Conservation (phyloP, 352 stramenopile genomes). For the Globisporangium takayamanum region DNA sequence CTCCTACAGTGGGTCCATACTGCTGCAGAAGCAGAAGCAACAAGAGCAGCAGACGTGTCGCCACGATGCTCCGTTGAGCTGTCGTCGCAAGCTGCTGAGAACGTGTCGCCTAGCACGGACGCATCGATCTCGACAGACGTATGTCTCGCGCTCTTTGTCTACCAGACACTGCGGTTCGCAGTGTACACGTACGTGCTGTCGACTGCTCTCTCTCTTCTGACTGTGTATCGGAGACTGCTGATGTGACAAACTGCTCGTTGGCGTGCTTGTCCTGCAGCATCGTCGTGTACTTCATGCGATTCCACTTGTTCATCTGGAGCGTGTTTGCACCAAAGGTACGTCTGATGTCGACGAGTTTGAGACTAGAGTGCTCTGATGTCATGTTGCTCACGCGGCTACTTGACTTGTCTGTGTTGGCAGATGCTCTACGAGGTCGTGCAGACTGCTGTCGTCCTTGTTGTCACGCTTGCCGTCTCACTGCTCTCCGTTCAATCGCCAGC, state of each 20-base stretch:
- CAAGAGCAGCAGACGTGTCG: neutral
- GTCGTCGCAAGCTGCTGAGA: neutral
- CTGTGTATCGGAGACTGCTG: conserved; percentile 2
- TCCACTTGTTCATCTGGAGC: conserved; percentile 90
- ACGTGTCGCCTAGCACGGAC: neutral
- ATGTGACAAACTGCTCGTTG: neutral
- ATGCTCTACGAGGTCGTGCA: conserved; percentile 76
- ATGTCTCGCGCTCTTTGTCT: conserved; percentile 34
- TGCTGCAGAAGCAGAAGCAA: neutral
- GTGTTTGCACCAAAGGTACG: conserved; percentile 86
- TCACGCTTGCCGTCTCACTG: conserved; percentile 14
- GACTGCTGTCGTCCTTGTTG: conserved; percentile 26
- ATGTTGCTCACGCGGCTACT: neutral
- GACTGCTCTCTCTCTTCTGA: neutral
- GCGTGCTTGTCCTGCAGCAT: conserved; percentile 26
- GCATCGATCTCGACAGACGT: conserved; percentile 4
- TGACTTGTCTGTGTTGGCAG: conserved; percentile 19
- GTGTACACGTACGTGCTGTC: conserved; percentile 51
- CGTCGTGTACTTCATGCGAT: conserved; percentile 85
- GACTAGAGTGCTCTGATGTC: neutral
- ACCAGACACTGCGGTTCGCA: conserved; percentile 53
- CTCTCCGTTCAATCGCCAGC: neutral
- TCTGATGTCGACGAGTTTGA: neutral
- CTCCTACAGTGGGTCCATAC: conserved; percentile 31
- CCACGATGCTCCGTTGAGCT: neutral